Evolutionary conservation across 768 basidiomycete species (phyloP).

Genomic region (Hygrophorus pudorinus): DNA sequence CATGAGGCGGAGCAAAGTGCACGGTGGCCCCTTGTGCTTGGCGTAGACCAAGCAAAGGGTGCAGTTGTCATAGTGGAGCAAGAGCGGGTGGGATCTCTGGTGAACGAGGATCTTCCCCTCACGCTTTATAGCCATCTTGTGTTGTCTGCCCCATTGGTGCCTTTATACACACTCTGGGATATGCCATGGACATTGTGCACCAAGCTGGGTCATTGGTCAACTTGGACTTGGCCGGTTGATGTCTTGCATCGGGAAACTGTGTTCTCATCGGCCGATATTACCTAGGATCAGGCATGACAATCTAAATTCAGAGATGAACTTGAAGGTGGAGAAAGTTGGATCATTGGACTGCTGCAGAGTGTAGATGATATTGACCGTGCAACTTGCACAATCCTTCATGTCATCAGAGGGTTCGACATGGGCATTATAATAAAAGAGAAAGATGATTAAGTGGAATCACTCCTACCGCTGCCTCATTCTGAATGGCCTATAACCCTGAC

Average conservation of each 20-base stretch:
- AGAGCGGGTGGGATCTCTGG: slow-evolving; percentile 60
- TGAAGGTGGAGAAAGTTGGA: slow-evolving; percentile 51
- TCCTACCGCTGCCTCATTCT: slow-evolving; percentile 43
- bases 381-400: slow-evolving; percentile 49
- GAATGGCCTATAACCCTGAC: slow-evolving; percentile 56
- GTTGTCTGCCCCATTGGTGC: slow-evolving; percentile 31
- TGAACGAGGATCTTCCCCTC: slow-evolving; percentile 59
- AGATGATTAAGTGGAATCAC: slow-evolving; percentile 46
- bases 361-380: slow-evolving; percentile 47
- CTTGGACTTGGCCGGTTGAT: slow-evolving; percentile 50
- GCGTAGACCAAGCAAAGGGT: slow-evolving; percentile 26
- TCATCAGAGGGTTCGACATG: slow-evolving; percentile 61
- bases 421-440: slow-evolving; percentile 68
- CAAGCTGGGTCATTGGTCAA: slow-evolving; percentile 47
- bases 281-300: slow-evolving; percentile 52
- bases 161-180: slow-evolving; percentile 47
- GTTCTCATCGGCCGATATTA: slow-evolving; percentile 67
- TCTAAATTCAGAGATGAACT: slow-evolving; percentile 43
- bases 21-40: slow-evolving; percentile 69
- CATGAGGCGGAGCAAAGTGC: slow-evolving; percentile 83
- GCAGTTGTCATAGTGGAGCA: slow-evolving; percentile 62
- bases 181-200: slow-evolving; percentile 54
- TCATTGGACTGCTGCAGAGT: slow-evolving; percentile 46
- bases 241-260: slow-evolving; percentile 69
- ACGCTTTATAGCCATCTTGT: slow-evolving; percentile 41